Base-by-base conservation (phyloP, 192 early-diverging fungal genomes). In the Ambispora gerdemannii region DNA sequence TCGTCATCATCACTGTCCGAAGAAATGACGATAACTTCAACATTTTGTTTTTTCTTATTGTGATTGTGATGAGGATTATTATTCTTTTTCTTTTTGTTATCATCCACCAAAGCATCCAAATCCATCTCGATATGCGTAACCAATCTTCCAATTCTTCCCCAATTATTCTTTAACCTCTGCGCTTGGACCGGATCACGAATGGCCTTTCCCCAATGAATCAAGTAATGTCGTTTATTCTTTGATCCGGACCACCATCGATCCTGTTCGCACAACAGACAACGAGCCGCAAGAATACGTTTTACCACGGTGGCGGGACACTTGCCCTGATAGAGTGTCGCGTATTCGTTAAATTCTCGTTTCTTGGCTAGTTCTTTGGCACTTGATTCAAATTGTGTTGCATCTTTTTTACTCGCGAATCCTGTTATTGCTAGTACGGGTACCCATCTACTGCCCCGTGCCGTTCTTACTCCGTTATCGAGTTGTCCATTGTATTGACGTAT, bases 211-310 rank as follows among this genome's bases (percentile, higher is more conserved):
- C 68, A 70, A 70, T 70, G 68, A 50, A 56, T 55, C 8, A 56
- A 32, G 33, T 70, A 70, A 6, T 34, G 7, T 38, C 56, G 68
- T 32, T 51, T 28, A 27, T 59, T 70, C 34, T 67, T 67, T 34
- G 65, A 50, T 1, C 27, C 56, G 30, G 19, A 47, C 68, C 68
- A 70, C 32, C 55, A 70, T 32, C 25, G 13, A 49, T 70, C 68
- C 31, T 60, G 50, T 70, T 70, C 68, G 32, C 68, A 70, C 7
- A 70, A 49, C 13, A 70, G 49, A 49, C 68, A 36, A 36, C 68
- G 47, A 43, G 53, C 53, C 0, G 68, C 68, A 15, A 70, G 19
- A 8, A 70, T 59, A 31, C 68, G 53, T 59, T 70, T 70, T 15
- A 70, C 20, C 19, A 70, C 68, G 13, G 50, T 28, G 0, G 68